Conservation (phyloP, 331 rosid species). For the Cydonia oblonga region DNA sequence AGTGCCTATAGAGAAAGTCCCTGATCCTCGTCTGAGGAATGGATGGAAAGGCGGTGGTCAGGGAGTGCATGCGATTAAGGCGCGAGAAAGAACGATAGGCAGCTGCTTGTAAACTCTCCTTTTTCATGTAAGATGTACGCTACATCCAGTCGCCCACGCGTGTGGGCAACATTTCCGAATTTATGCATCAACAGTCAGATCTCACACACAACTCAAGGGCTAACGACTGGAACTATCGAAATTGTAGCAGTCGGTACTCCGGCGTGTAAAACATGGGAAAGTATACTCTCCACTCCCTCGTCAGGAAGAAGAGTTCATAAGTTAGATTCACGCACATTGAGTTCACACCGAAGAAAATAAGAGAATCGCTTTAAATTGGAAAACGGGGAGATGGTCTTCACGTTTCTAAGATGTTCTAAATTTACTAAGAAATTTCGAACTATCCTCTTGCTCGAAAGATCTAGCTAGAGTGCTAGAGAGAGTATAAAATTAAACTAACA, state of each 20-base stretch:
- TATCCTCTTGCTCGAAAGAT: neutral
- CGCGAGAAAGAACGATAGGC: conserved; percentile 1
- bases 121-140: neutral
- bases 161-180: neutral
- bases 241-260: neutral
- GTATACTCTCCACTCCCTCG: neutral
- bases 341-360: neutral
- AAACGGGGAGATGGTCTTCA: neutral
- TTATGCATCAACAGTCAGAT: neutral
- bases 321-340: neutral
- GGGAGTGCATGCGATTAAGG: neutral
- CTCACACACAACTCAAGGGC: neutral
- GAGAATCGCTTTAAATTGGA: neutral
- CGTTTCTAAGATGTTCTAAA: neutral
- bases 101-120: neutral
- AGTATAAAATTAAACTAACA: neutral
- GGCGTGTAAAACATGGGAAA: neutral
- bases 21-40: neutral
- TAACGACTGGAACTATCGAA: neutral
- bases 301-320: neutral
- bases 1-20: conserved; percentile 10
- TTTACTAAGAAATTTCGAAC: neutral
- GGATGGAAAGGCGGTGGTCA: neutral
- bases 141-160: neutral
- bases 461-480: neutral